Conservation (phyloP, 345 rosid species). For the Lenwebbia sp. region DNA sequence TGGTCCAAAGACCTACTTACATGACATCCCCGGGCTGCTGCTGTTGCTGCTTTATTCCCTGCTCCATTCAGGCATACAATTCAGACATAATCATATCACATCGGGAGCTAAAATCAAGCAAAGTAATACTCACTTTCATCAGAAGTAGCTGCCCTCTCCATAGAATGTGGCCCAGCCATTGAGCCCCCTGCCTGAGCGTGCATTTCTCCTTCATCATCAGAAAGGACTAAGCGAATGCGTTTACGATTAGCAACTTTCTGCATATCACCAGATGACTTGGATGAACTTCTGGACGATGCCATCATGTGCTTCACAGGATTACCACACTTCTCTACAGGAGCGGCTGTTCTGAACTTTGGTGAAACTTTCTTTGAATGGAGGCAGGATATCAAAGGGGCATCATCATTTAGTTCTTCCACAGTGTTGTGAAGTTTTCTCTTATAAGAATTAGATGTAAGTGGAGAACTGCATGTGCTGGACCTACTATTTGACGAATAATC, state of each 20-base stretch:
- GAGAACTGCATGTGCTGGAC: conserved; percentile 24
- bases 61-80: background rate
- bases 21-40: background rate
- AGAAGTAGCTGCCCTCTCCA: conserved; percentile 40
- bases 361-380: conserved; percentile 29
- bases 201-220: conserved; percentile 79
- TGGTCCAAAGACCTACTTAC: background rate
- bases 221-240: conserved; percentile 57
- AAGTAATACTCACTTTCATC: conserved; percentile 33
- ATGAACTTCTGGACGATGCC: conserved; percentile 17
- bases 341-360: conserved; percentile 10
- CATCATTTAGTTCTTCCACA: conserved; percentile 41
- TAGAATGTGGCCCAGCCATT: conserved; percentile 10
- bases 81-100: background rate
- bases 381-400: conserved; percentile 54
- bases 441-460: conserved; percentile 24
- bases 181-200: conserved; percentile 23
- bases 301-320: conserved; percentile 12
- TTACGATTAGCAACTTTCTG: conserved; percentile 53
- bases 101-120: background rate
- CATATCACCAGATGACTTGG: conserved; percentile 30
- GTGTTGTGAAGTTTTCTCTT: conserved; percentile 17
- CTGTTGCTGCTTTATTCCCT: background rate
- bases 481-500: conserved; percentile 26
- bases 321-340: conserved; percentile 13